Base-by-base conservation (phyloP, 2,329 filamentous ascomycete genomes). In the Peltaster fructicola region DNA sequence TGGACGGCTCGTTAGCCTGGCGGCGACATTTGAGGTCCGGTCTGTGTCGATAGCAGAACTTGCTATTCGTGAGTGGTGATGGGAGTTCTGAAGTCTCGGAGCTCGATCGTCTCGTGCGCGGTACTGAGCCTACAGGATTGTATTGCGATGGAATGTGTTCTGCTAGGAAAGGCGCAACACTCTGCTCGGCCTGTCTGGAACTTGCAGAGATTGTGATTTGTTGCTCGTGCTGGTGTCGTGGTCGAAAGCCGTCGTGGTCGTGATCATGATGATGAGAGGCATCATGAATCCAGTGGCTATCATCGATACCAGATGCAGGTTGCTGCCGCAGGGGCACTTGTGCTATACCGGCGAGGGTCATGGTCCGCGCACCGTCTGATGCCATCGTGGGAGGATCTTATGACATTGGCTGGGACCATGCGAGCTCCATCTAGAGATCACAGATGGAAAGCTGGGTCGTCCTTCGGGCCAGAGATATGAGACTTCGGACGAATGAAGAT, bases 1-100 rank as follows among this genome's bases (percentile, higher is more conserved):
- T 98, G 35, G 88, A 88, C 22, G 76, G 75, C 55, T 95, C 88
- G 54, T 95, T 84, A 30, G 82, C 84, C 34, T 90, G 81, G 32
- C 82, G 71, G 32, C 84, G 67, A 54, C 88, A 98, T 55, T 93
- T 91, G 26, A 85, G 71, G 51, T 95, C 88, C 2, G 88, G 88
- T 26, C 79, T 67, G 52, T 98, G 88, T 28, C 88, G 73, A 51
- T 98, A 98, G 56, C 88, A 98, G 56, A 77, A 95, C 50, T 79
- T 88, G 39, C 81, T 90, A 48, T 84, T 91, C 17, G 63, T 65
- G n/a, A n/a, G n/a, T n/a, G n/a, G n/a, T n/a, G n/a, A n/a, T 33
- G 70, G 47, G 27, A 43, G 37, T 29, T 40, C 29, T 38, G 51
- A 14, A 9, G 20, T 15, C 8, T 22, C 23, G 10, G 22, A 17